Base-by-base conservation (phyloP, 2,329 filamentous ascomycete genomes). In the Xylariaceae sp. region DNA sequence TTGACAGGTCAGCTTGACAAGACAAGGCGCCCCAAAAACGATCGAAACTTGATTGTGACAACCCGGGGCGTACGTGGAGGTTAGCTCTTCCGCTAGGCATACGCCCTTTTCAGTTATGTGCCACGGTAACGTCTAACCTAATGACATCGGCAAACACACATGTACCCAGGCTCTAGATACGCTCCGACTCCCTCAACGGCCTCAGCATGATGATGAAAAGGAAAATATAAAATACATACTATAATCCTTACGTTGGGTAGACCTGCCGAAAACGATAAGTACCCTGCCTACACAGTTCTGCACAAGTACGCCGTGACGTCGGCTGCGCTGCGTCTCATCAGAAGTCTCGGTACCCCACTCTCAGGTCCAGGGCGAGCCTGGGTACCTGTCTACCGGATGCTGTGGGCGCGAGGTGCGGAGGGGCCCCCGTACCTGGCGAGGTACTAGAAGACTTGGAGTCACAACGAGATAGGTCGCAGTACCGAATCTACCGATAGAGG, bases 401-500 rank as follows among this genome's bases (percentile, higher is more conserved):
- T n/a, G n/a, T n/a, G n/a, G n/a, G n/a, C n/a, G n/a, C n/a, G n/a
- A n/a, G n/a, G n/a, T n/a, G n/a, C n/a, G n/a, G n/a, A n/a, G n/a
- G n/a, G n/a, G n/a, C n/a, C n/a, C n/a, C n/a, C n/a, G n/a, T n/a
- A n/a, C n/a, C n/a, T n/a, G n/a, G n/a, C n/a, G n/a, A n/a, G n/a
- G n/a, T n/a, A n/a, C n/a, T n/a, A n/a, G n/a, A n/a, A n/a, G n/a
- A n/a, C n/a, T n/a, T n/a, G n/a, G n/a, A n/a, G 34, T 16, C 24
- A 27, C 17, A 28, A 46, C 32, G 30, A 17, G 46, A 39, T 26
- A 46, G 40, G 43, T 39, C 43, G 38, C 38, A 24, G 29, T 40
- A 41, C 45, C 44, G 39, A 31, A 43, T 33, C 32, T 40, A 41
- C 45, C 44, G 39, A 31, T 46, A 36, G 35, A 35, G 31, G 34